Evolutionary conservation across 1,139 yeast species (phyloP).

Genomic region (Suhomyces yuchorum): DNA sequence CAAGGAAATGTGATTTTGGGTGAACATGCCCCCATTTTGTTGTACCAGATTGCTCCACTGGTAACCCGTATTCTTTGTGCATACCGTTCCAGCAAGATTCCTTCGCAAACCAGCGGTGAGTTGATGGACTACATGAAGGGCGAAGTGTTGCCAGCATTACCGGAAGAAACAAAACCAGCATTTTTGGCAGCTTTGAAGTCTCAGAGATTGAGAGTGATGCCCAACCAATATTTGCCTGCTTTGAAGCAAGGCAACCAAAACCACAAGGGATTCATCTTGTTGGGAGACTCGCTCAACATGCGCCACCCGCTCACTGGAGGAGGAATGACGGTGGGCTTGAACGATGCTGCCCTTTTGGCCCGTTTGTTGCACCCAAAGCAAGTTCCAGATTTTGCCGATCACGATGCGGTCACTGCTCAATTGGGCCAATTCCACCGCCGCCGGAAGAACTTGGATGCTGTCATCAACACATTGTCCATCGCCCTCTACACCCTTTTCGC

Average conservation of each 20-base stretch:
- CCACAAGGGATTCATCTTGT: slow-evolving; percentile 74
- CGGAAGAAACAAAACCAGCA: slow-evolving; percentile 63
- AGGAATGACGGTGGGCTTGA: slow-evolving; percentile 97
- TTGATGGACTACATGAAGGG: slow-evolving; percentile 60
- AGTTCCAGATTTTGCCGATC: slow-evolving; percentile 62
- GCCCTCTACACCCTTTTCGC: slow-evolving; percentile 90
- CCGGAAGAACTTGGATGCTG: slow-evolving; percentile 79
- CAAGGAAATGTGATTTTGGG: slow-evolving; percentile 94
- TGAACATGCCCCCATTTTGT: slow-evolving; percentile 80
- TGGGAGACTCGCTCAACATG: slow-evolving; percentile 97
- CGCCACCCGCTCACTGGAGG: slow-evolving; percentile 99
- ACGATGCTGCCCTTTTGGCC: slow-evolving; percentile 75
- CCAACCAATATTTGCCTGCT: slow-evolving; percentile 89
- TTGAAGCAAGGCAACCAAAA: slow-evolving; percentile 51
- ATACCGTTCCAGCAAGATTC: slow-evolving; percentile 71
- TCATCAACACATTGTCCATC: slow-evolving; percentile 84
- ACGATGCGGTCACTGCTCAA: slow-evolving; percentile 53
- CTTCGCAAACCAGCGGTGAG: slow-evolving; percentile 62
- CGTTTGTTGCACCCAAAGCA: slow-evolving; percentile 57
- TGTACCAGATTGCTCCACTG: slow-evolving; percentile 80
- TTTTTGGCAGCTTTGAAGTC: slow-evolving; percentile 49
- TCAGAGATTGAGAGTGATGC: slow-evolving; percentile 79
- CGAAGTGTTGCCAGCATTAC: slow-evolving; percentile 69
- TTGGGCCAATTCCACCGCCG: slow-evolving; percentile 70
- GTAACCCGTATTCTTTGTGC: slow-evolving; percentile 93